Base-by-base conservation (phyloP, 176 grass and related monocot species). In the Rhipidocladum racemiflorum region DNA sequence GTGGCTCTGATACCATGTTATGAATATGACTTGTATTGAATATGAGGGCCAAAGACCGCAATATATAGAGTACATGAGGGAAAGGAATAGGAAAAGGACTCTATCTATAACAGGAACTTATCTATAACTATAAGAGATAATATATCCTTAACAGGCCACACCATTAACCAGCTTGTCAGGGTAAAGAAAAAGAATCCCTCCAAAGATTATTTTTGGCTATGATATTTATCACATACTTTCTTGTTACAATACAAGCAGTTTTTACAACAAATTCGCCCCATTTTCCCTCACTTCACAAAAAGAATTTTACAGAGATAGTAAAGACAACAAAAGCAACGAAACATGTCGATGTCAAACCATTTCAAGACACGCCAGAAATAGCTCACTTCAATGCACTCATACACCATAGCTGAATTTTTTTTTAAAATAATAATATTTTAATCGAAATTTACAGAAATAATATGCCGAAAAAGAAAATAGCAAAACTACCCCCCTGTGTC, bases 321-420 rank as follows among this genome's bases (percentile, higher is more conserved):
- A 42, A 63, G n/a, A 38, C 27, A 64, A 23, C 42, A 8, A 27
- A 40, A 40, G 53, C 2, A 14, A 24, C 14, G 7, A 67, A 71
- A 17, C 70, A 66, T 75, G n/a, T 53, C 67, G 24, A 73, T 12
- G 27, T 15, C 20, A 76, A 50, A 46, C 28, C 76, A 74, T 75
- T 29, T 57, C 6, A 21, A 59, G 79, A 24, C 45, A 16, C 14
- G 32, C 62, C 21, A 15, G 30, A 76, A 70, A 61, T 20, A 70
- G 24, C 39, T 68, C 82, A 67, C 25, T 15, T 20, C 30, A 65
- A 14, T 9, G 20, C 11, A 42, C 16, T 49, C 72, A 57, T 17
- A 23, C 21, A 36, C 77, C 60, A 35, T 10, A 44, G 6, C 69
- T 81, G n/a, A n/a, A n/a, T n/a, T n/a, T n/a, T n/a, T n/a, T n/a